Conservation (phyloP, 148 eudicot species). For the Rhododendron ferrugineum region DNA sequence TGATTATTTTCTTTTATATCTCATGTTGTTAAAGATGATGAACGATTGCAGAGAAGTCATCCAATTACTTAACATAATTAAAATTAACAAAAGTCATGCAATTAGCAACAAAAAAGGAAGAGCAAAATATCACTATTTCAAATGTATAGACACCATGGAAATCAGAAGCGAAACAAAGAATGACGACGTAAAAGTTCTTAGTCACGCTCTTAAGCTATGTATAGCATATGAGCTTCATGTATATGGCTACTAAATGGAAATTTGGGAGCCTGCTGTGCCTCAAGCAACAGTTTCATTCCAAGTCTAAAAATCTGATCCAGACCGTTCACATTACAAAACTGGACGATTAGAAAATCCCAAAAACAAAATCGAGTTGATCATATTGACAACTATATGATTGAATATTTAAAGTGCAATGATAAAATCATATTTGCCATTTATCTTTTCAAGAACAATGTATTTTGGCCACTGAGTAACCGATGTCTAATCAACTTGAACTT, state of each 20-base stretch:
- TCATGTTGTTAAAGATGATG: neutral
- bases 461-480: neutral
- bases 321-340: too few relatives aligned
- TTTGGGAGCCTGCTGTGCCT: neutral
- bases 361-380: too few relatives aligned
- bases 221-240: neutral
- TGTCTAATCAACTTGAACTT: too few relatives aligned
- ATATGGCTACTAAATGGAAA: neutral
- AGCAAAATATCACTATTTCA: neutral
- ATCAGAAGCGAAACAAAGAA: neutral
- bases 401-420: too few relatives aligned
- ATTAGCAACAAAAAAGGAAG: neutral
- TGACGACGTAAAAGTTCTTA: neutral
- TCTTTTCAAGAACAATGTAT: neutral
- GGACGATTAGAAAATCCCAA: too few relatives aligned
- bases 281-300: neutral
- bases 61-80: neutral
- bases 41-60: neutral
- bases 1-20: neutral
- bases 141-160: neutral
- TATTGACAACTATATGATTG: too few relatives aligned
- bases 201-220: neutral
- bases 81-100: neutral
- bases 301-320: too few relatives aligned
- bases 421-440: too few relatives aligned